phyloP scores from a whole-genome alignment of 2,329 filamentous ascomycete genomes.

The Apiospora kogelbergensis region DNA sequence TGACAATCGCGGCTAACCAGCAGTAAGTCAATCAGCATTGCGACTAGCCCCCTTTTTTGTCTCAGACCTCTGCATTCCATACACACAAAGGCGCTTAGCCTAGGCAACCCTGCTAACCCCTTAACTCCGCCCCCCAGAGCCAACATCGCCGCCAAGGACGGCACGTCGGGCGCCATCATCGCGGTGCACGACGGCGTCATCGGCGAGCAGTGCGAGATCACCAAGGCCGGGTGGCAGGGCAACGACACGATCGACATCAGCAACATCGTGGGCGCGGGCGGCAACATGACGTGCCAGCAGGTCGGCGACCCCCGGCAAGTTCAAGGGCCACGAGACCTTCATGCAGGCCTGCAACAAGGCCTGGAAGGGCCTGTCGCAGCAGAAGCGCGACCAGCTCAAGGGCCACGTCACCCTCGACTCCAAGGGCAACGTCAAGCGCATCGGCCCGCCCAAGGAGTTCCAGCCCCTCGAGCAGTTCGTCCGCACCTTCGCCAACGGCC shows the following conservation, averaged over 20 bases:
- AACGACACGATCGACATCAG: constrained; percentile 32
- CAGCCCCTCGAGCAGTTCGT: constrained; percentile 36
- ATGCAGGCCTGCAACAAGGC: constrained; percentile 38
- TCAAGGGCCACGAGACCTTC: constrained; percentile 37
- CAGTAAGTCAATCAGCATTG: background rate
- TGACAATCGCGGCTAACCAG: constrained; percentile 29
- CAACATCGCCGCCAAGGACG: constrained; percentile 31
- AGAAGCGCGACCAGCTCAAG: constrained; percentile 32
- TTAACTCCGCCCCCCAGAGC: constrained; percentile 14
- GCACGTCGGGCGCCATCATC: constrained; percentile 38
- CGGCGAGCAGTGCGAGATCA: constrained; percentile 41
- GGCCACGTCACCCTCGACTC: constrained; percentile 30
- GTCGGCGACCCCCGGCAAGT: constrained; percentile 32
- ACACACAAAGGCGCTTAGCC: background rate
- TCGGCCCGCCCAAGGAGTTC: constrained; percentile 35
- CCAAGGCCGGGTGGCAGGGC: constrained; percentile 33
- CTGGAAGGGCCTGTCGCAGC: constrained; percentile 32
- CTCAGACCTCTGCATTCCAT: background rate
- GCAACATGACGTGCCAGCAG: constrained; percentile 40
- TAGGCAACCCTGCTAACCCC: background rate
- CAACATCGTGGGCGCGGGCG: constrained; percentile 38
- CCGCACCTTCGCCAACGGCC: constrained; percentile 36
- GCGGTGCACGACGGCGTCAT: constrained; percentile 37
- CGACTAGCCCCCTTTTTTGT: background rate
- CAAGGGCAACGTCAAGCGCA: constrained; percentile 32